phyloP scores from a whole-genome alignment of 2,329 filamentous ascomycete genomes.

The Aaosphaeria pasadenensis region DNA sequence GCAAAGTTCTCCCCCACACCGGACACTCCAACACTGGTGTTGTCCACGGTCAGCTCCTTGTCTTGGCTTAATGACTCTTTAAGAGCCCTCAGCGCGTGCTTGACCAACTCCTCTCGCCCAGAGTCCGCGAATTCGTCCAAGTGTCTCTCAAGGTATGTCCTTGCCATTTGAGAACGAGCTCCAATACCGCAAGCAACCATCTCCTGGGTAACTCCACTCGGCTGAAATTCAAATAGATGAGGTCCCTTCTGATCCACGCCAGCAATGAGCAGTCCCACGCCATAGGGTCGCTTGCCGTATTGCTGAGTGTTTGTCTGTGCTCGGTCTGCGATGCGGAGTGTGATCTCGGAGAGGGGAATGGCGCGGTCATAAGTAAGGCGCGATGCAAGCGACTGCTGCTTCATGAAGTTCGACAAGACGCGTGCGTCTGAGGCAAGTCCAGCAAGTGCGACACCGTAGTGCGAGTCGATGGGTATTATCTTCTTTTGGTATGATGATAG shows the following conservation, averaged over 20 bases:
- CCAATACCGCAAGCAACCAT: conserved; percentile 97
- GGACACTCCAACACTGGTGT: conserved; percentile 87
- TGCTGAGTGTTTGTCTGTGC: conserved; percentile 98
- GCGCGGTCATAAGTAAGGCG: conserved; percentile 94
- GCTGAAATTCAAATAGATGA: conserved; percentile 98
- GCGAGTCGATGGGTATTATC: conserved; percentile 93
- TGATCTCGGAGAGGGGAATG: conserved; percentile 85
- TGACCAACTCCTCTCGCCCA: conserved; percentile 79
- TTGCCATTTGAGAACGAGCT: conserved; percentile 92
- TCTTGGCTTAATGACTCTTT: conserved; percentile 97
- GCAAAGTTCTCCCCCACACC: conserved; percentile 79
- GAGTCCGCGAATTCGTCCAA: conserved; percentile 76
- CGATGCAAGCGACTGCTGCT: conserved; percentile 94
- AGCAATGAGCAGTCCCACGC: conserved; percentile 86
- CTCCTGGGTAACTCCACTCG: conserved; percentile 92
- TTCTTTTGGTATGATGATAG: conserved; percentile 99
- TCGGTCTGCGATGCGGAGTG: conserved; percentile 89
- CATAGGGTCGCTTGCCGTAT: conserved; percentile 94
- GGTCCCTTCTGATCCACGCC: conserved; percentile 92
- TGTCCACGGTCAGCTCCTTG: conserved; percentile 95
- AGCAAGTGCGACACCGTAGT: conserved; percentile 92
- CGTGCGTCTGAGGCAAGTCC: conserved; percentile 96
- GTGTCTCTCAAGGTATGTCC: conserved; percentile 93
- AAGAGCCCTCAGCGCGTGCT: conserved; percentile 84
- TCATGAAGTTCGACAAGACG: conserved; percentile 99